These are phyloP conservation scores for Leccinum subtestaceum DNA, from an alignment of 768 basidiomycete genomes.

Conservation along the genomic window DNA sequence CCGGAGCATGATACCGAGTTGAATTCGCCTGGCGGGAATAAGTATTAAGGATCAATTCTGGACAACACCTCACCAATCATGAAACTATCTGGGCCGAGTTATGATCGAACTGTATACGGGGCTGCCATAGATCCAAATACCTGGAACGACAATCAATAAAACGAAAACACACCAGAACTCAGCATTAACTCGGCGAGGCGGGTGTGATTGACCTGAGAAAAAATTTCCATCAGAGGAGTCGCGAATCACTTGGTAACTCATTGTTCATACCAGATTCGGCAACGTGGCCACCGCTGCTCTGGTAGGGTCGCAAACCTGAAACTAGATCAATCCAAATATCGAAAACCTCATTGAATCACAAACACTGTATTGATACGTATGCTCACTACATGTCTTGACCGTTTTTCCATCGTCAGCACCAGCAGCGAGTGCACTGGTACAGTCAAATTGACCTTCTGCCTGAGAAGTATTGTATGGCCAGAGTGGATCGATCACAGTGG, in stretches of 20 bases:
- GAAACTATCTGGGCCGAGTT: slow-evolving; percentile 48
- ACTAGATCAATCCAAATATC: background rate
- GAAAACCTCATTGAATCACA: slow-evolving; percentile 10
- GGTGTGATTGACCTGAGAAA: slow-evolving; percentile 48
- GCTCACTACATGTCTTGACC: slow-evolving; percentile 50
- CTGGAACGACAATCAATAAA: slow-evolving; percentile 25
- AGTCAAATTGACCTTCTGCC: slow-evolving; percentile 38
- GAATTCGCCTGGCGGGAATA: slow-evolving; percentile 42
- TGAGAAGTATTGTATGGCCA: slow-evolving; percentile 48
- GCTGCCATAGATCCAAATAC: slow-evolving; percentile 56
- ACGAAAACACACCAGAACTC: background rate
- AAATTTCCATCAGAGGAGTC: background rate
- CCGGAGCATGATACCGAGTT: slow-evolving; percentile 56
- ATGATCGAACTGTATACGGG: slow-evolving; percentile 45
- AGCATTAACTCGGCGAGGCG: slow-evolving; percentile 42
- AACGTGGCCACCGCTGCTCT: background rate
- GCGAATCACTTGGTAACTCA: background rate
- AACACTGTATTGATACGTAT: slow-evolving; percentile 54
- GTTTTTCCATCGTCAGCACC: slow-evolving; percentile 42
- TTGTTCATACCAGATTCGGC: background rate
- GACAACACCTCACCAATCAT: slow-evolving; percentile 37
- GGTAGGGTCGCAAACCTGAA: background rate
- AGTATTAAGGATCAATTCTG: background rate
- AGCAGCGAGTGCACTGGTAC: slow-evolving; percentile 47
- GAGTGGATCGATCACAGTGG: slow-evolving; percentile 48